Conservation (phyloP, 2,329 filamentous ascomycete genomes). For the Xylariales sp. region DNA sequence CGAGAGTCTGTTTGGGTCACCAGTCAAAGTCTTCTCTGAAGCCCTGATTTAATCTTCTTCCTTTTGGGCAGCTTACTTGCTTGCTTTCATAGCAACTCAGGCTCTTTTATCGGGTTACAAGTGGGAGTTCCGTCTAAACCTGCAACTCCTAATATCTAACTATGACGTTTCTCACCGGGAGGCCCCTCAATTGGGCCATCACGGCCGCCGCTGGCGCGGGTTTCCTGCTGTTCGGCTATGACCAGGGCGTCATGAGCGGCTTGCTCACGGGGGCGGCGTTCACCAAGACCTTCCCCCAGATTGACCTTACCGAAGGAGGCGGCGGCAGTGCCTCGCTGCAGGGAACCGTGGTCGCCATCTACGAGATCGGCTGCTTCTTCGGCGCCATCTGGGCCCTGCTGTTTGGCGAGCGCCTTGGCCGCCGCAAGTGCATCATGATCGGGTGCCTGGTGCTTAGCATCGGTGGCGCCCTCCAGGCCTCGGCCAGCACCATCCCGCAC, state of each 20-base stretch:
- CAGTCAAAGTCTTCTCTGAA: too few relatives aligned
- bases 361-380: constrained; percentile 28
- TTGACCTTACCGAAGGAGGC: constrained; percentile 27
- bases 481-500: constrained; percentile 36
- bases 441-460: constrained; percentile 36
- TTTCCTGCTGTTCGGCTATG: constrained; percentile 30
- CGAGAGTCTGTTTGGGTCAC: too few relatives aligned
- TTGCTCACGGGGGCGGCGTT: constrained; percentile 28
- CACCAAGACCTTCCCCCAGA: constrained; percentile 26
- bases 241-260: constrained; percentile 27
- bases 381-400: constrained; percentile 30
- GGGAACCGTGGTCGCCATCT: constrained; percentile 29
- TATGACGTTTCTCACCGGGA: constrained; percentile 13
- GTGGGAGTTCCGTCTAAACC: too few relatives aligned
- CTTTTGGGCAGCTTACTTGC: too few relatives aligned
- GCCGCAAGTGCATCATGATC: constrained; percentile 31
- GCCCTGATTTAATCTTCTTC: too few relatives aligned
- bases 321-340: constrained; percentile 36
- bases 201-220: constrained; percentile 29
- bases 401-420: constrained; percentile 36
- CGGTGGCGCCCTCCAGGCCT: constrained; percentile 39
- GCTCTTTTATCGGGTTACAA: too few relatives aligned
- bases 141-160: too few relatives aligned
- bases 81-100: too few relatives aligned
- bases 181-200: constrained; percentile 33